Evolutionary conservation across 495 filamentous ascomycete genomes (phyloP).

Genomic region (Bathelium albidoporum): DNA sequence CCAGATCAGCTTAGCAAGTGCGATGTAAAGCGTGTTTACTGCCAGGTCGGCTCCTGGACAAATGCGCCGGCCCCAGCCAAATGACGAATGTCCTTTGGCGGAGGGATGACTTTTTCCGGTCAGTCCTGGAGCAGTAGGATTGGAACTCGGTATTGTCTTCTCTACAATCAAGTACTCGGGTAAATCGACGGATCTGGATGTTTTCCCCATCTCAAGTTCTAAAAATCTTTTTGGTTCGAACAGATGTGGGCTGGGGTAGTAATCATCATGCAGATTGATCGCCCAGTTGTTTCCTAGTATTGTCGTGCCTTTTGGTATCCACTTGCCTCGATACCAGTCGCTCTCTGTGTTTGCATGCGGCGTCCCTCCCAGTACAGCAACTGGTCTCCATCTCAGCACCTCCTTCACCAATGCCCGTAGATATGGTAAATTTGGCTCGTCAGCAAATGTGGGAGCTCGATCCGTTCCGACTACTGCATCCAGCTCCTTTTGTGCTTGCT

Average conservation of each 20-base stretch:
- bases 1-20: constrained; percentile 28
- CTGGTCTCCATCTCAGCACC: constrained; percentile 50
- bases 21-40: constrained; percentile 26
- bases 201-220: constrained; percentile 25
- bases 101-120: constrained; percentile 33
- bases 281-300: constrained; percentile 55
- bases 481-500: constrained; percentile 43
- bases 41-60: constrained; percentile 30
- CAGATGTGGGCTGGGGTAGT: constrained; percentile 51
- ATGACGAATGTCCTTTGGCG: constrained; percentile 36
- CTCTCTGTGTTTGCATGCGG: constrained; percentile 52
- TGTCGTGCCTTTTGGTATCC: constrained; percentile 40
- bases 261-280: constrained; percentile 48
- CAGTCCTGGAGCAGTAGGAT: constrained; percentile 6
- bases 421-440: constrained; percentile 44
- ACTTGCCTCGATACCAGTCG: constrained; percentile 40
- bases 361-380: constrained; percentile 49
- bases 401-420: constrained; percentile 43
- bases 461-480: constrained; percentile 45
- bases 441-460: constrained; percentile 41
- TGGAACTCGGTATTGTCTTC: background rate
- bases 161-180: background rate
- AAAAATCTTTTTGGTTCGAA: constrained; percentile 36
- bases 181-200: background rate
- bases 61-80: constrained; percentile 38